Evolutionary conservation across 2,329 filamentous ascomycete genomes (phyloP).

Genomic region (Ilyonectria sp.): DNA sequence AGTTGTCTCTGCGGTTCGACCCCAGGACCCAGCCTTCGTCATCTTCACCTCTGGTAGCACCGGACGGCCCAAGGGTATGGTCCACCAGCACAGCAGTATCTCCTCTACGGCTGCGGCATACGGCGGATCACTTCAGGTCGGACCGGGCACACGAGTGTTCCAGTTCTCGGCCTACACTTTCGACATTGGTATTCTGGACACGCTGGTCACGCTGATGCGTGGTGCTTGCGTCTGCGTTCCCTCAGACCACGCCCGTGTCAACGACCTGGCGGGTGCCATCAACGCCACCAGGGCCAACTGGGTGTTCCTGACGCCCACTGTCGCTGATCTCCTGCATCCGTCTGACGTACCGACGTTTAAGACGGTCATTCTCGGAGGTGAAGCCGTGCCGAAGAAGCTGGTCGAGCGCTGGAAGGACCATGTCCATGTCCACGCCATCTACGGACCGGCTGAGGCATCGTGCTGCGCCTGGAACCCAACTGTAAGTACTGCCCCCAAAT

Average conservation of each 20-base stretch:
- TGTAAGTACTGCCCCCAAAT: constrained; percentile 14
- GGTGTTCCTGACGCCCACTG: constrained; percentile 20
- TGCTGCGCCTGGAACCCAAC: constrained; percentile 34
- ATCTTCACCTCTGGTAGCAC: constrained; percentile 72
- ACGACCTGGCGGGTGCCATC: constrained; percentile 17
- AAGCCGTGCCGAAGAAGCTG: constrained; percentile 29
- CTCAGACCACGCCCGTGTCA: constrained; percentile 45
- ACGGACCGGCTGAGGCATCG: constrained; percentile 39
- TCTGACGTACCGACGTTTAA: constrained; percentile 9
- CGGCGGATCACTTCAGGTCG: constrained; percentile 14
- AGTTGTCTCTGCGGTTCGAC: constrained; percentile 7
- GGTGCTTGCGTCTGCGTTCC: constrained; percentile 58
- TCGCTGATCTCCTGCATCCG: constrained; percentile 16
- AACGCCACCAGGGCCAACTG: constrained; percentile 12
- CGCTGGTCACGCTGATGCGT: constrained; percentile 55
- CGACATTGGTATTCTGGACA: constrained; percentile 56
- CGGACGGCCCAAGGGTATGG: constrained; percentile 68
- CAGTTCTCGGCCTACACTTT: constrained; percentile 55
- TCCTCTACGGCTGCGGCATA: constrained; percentile 24
- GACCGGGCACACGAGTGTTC: constrained; percentile 22
- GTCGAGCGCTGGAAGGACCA: constrained; percentile 36
- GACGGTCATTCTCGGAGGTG: constrained; percentile 34
- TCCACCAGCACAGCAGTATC: constrained; percentile 42
- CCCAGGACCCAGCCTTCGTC: constrained; percentile 48
- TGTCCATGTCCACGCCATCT: constrained; percentile 33